Base-by-base conservation (phyloP, 2,329 filamentous ascomycete genomes). In the Phyllosticta citrichinensis region DNA sequence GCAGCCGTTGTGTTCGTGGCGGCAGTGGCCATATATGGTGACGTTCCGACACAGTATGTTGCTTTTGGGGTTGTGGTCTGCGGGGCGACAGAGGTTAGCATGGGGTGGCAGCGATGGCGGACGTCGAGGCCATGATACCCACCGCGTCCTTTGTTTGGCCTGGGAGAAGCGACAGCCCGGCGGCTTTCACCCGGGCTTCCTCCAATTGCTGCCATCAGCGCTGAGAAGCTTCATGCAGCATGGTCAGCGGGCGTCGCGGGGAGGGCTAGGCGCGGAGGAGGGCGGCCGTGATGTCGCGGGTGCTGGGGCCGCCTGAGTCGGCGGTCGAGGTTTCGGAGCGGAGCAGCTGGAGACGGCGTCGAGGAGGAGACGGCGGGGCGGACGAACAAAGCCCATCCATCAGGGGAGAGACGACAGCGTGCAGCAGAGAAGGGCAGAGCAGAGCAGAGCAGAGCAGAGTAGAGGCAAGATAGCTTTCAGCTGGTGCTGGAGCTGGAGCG, bases 41-140 rank as follows among this genome's bases (percentile, higher is more conserved):
- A 97, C 87, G 76, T 97, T 96, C 70, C 91, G 87, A 77, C 91
- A 97, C 62, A 93, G 82, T 6, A 90, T 96, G 72, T 95, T 91
- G 76, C 93, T 95, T 35, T 62, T 62, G 24, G 60, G 60, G 52
- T 58, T 57, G 51, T 62, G 58, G 56, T 62, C 60, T 62, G 60
- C 40, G 51, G 60, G 55, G 33, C 54, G 59, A 47, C 53, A 56
- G 25, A 22, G 58, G 19, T 27, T 20, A 47, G 55, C 24, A 47
- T 53, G 47, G 54, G 17, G 2, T 53, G 20, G 19, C 17, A 14
- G 52, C 19, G 19, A 17, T 12, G 52, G 17, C 6, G 53, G 40
- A 40, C 52, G 40, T 50, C 24, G 27, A 25, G 47, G 25, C 40
- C 27, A 35, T 50, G 56, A 53, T 62, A 62, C 22, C 22, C 22